Evolutionary conservation across 176 grass and related monocot species (phyloP).

Genomic region (Oryza officinalis): DNA sequence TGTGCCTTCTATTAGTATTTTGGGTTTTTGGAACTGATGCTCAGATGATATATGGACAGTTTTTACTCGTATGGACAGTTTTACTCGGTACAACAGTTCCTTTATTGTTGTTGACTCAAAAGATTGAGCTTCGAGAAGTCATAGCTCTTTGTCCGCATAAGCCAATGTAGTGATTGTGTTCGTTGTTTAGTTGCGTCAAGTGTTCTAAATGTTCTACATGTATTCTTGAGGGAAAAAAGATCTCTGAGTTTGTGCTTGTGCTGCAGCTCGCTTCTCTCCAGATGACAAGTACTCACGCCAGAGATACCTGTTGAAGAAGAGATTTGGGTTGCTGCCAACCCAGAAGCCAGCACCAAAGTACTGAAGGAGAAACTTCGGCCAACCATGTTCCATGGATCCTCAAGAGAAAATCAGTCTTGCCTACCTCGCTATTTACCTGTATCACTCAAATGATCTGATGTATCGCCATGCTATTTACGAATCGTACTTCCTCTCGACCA

Average conservation of each 20-base stretch:
- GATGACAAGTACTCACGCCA: constrained; percentile 85
- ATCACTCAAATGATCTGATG: not conserved
- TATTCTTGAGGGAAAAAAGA: not conserved
- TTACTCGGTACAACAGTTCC: not conserved
- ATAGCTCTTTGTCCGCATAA: not conserved
- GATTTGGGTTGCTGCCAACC: constrained; percentile 88
- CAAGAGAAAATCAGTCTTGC: not conserved
- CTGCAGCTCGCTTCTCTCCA: constrained; percentile 89
- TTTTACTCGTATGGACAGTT: not conserved
- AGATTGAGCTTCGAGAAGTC: not conserved
- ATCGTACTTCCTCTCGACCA: not conserved
- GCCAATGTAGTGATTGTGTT: not conserved
- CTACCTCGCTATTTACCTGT: not conserved
- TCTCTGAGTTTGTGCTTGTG: constrained; percentile 11
- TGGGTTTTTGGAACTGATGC: not conserved
- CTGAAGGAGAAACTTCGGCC: constrained; percentile 27
- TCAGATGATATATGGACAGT: too few species aligned
- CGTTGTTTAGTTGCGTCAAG: not conserved
- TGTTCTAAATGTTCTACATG: not conserved
- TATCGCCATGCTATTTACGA: constrained; percentile 13
- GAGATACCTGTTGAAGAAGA: constrained; percentile 83
- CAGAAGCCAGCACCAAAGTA: constrained; percentile 75
- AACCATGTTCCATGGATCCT: not conserved
- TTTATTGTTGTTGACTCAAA: not conserved
- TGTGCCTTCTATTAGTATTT: not conserved